These are phyloP conservation scores for Solanum chacoense DNA, from an alignment of 305 asterid genomes.

Conservation along the genomic window DNA sequence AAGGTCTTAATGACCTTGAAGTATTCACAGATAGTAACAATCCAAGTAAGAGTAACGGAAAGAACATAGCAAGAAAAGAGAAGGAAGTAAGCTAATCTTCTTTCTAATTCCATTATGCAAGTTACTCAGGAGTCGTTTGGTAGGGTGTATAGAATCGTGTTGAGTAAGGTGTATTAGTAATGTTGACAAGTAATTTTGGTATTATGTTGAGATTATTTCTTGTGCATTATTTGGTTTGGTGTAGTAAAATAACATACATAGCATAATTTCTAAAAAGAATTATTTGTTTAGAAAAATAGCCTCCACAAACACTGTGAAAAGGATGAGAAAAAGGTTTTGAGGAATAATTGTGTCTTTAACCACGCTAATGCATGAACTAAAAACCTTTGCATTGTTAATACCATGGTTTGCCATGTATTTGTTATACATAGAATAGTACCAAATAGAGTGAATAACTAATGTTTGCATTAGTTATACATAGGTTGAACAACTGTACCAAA, in stretches of 20 bases:
- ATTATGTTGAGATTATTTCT: background rate
- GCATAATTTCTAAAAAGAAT: background rate
- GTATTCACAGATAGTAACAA: conserved; percentile 11
- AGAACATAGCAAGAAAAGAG: conserved; percentile 11
- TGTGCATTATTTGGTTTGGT: background rate
- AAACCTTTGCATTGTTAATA: background rate
- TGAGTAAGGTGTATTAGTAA: background rate
- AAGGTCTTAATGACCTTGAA: conserved; percentile 19
- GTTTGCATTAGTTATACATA: background rate
- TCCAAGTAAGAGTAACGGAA: conserved; percentile 4
- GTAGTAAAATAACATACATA: background rate
- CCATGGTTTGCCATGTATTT: background rate
- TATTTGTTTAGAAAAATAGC: background rate
- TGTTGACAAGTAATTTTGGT: background rate
- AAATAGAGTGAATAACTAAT: background rate
- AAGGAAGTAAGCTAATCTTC: conserved; percentile 3
- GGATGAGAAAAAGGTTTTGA: background rate
- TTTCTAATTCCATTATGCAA: background rate
- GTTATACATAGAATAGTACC: background rate
- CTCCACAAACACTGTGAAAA: background rate
- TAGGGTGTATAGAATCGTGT: background rate
- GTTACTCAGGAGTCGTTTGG: background rate
- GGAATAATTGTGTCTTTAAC: background rate
- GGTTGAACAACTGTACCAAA: background rate
- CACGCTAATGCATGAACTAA: background rate